Percentiles rank a stretch among this genome's conserved stretches.
phyloP scores from a whole-genome alignment of 1,284 basidiomycete species.

The Apiotrichum laibachii region DNA sequence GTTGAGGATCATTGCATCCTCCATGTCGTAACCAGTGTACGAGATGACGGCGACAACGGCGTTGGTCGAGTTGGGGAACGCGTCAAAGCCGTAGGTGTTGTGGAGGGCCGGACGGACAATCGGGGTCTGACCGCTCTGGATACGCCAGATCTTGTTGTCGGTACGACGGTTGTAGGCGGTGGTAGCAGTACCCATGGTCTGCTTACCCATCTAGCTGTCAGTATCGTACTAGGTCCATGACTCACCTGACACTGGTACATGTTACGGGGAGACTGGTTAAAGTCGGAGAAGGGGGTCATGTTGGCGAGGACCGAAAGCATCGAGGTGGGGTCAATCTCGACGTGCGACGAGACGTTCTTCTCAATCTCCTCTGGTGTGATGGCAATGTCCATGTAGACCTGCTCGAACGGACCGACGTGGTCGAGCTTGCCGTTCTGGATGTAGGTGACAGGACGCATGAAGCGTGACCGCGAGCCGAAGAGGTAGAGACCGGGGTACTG shows the following conservation, averaged over 20 bases:
- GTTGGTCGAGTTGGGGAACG: slow-evolving; percentile 97
- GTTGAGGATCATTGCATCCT: slow-evolving; percentile 99
- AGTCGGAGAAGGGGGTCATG: slow-evolving; percentile 75
- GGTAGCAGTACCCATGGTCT: slow-evolving; percentile 98
- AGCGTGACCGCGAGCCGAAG: slow-evolving; percentile 81
- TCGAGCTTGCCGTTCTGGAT: slow-evolving; percentile 81
- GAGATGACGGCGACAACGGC: slow-evolving; percentile 99
- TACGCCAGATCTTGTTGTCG: slow-evolving; percentile 97
- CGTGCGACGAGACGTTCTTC: slow-evolving; percentile 75
- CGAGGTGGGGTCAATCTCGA: slow-evolving; percentile 92
- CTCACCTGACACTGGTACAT: slow-evolving; percentile 61
- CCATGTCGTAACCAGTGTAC: slow-evolving; percentile 99
- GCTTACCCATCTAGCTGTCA: slow-evolving; percentile 91
- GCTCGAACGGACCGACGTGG: slow-evolving; percentile 94
- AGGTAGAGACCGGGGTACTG: slow-evolving; percentile 97
- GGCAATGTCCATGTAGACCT: slow-evolving; percentile 99
- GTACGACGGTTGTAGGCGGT: slow-evolving; percentile 87
- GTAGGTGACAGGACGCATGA: slow-evolving; percentile 98
- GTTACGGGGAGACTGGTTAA: slow-evolving; percentile 73
- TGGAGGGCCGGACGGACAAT: slow-evolving; percentile 89
- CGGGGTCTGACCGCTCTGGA: slow-evolving; percentile 93
- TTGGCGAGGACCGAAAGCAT: slow-evolving; percentile 77
- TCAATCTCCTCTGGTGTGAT: slow-evolving; percentile 88
- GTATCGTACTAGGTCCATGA: background rate
- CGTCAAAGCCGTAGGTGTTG: slow-evolving; percentile 97